Conservation (phyloP, 176 grass and related monocot genomes). For the Panicum miliaceum region DNA sequence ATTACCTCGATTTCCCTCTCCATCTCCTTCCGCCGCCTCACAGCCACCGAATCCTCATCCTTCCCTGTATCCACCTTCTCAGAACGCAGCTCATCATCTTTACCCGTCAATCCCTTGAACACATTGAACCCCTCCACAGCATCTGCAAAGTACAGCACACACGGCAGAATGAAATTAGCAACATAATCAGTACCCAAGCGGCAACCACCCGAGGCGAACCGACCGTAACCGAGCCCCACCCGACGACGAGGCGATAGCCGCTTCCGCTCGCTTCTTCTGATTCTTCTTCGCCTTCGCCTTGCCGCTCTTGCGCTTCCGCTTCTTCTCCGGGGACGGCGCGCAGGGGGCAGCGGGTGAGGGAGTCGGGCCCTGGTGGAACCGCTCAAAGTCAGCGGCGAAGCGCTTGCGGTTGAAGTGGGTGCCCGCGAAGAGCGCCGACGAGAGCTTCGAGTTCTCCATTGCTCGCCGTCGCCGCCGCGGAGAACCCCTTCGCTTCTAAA, state of each 20-base stretch:
- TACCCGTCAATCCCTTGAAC: slow-evolving; percentile 64
- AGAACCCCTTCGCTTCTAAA: slow-evolving; percentile 19
- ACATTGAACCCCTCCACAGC: slow-evolving; percentile 79
- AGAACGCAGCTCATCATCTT: not conserved
- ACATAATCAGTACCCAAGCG: slow-evolving; percentile 1
- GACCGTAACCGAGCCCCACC: not conserved
- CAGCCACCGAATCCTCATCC: slow-evolving; percentile 35
- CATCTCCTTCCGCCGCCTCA: slow-evolving; percentile 58
- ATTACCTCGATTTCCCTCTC: slow-evolving; percentile 86
- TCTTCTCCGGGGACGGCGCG: slow-evolving; percentile 55
- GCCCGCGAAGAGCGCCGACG: slow-evolving; percentile 76
- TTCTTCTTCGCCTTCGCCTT: slow-evolving; percentile 55
- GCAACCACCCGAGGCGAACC: not conserved
- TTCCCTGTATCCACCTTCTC: slow-evolving; percentile 36
- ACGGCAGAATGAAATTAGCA: slow-evolving; percentile 19
- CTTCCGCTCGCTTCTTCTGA: slow-evolving; percentile 50
- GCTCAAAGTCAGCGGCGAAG: slow-evolving; percentile 62
- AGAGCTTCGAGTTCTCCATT: slow-evolving; percentile 62
- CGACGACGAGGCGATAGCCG: slow-evolving; percentile 13
- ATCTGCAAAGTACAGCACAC: slow-evolving; percentile 44
- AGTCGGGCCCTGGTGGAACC: slow-evolving; percentile 45
- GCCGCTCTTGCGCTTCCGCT: slow-evolving; percentile 57
- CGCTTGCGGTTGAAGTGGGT: slow-evolving; percentile 78
- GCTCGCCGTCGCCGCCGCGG: slow-evolving; percentile 33
- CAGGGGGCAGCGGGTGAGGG: not conserved